Conservation (phyloP, 1,284 basidiomycete genomes). For the Pseudozyma hubeiensis region DNA sequence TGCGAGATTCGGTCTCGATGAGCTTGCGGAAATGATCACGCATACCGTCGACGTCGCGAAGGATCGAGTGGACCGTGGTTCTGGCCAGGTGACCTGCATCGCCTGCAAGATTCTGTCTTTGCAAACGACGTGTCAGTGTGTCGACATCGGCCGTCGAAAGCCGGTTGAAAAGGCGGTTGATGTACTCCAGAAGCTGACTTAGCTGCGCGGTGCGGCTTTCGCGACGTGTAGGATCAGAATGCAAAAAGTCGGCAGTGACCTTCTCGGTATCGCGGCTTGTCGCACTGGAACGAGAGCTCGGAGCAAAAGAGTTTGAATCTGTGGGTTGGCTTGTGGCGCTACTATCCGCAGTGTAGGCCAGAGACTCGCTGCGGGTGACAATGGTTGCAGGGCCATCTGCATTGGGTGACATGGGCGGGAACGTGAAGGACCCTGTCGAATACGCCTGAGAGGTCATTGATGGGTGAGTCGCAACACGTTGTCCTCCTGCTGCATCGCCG, state of each 20-base stretch:
- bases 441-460: slow-evolving; percentile 5
- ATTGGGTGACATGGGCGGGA: slow-evolving; percentile 18
- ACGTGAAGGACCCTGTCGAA: slow-evolving; percentile 22
- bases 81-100: slow-evolving; percentile 90
- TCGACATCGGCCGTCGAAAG: slow-evolving; percentile 85
- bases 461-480: neutral
- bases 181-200: slow-evolving; percentile 78
- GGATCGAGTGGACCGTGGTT: slow-evolving; percentile 80
- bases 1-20: slow-evolving; percentile 71
- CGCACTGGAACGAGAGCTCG: slow-evolving; percentile 46
- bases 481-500: too few species aligned
- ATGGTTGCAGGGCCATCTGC: neutral
- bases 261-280: slow-evolving; percentile 46
- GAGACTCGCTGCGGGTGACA: slow-evolving; percentile 21
- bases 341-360: slow-evolving; percentile 41
- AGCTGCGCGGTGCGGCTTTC: slow-evolving; percentile 70
- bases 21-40: slow-evolving; percentile 79
- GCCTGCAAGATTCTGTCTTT: slow-evolving; percentile 86
- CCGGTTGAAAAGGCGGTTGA: slow-evolving; percentile 76
- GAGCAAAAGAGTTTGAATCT: slow-evolving; percentile 31
- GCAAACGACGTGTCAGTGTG: slow-evolving; percentile 87
- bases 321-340: slow-evolving; percentile 39
- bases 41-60: slow-evolving; percentile 79
- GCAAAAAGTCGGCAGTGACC: slow-evolving; percentile 27
- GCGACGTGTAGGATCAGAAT: slow-evolving; percentile 29